Conservation (phyloP, 192 early-diverging fungal genomes). For the Linnemannia elongata region DNA sequence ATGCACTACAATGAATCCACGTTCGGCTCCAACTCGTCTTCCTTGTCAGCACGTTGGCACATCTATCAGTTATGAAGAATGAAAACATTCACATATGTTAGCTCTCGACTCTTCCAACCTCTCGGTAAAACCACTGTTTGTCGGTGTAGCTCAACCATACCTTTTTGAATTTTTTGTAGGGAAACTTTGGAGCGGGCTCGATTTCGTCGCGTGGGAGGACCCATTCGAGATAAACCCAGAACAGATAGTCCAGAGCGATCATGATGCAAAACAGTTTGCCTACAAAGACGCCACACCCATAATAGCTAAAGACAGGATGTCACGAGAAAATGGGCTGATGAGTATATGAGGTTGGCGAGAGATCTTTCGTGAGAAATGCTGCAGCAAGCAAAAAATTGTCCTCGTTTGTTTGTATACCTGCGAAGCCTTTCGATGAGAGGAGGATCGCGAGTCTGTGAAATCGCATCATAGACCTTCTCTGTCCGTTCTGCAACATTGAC, state of each 20-base stretch:
- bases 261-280: constrained; percentile 94
- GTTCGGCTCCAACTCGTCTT: constrained; percentile 45
- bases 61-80: constrained; percentile 17
- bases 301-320: constrained; percentile 64
- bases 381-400: background rate
- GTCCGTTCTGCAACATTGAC: constrained; percentile 94
- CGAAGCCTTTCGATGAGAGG: constrained; percentile 84
- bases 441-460: constrained; percentile 73
- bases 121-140: background rate
- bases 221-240: constrained; percentile 87
- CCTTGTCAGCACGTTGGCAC: constrained; percentile 56
- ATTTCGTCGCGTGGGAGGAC: constrained; percentile 80
- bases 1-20: constrained; percentile 17
- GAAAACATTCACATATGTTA: too few species aligned
- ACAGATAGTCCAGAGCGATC: constrained; percentile 86
- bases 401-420: constrained; percentile 29
- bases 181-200: constrained; percentile 79
- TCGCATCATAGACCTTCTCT: constrained; percentile 86
- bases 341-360: background rate
- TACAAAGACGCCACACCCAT: constrained; percentile 90
- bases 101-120: too few species aligned
- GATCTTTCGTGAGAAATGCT: too few species aligned
- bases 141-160: constrained; percentile 7
- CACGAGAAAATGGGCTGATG: background rate
- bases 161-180: constrained; percentile 70